These are phyloP conservation scores for Trichoderma atroviride DNA, from an alignment of 2,329 filamentous ascomycete genomes.

Conservation along the genomic window DNA sequence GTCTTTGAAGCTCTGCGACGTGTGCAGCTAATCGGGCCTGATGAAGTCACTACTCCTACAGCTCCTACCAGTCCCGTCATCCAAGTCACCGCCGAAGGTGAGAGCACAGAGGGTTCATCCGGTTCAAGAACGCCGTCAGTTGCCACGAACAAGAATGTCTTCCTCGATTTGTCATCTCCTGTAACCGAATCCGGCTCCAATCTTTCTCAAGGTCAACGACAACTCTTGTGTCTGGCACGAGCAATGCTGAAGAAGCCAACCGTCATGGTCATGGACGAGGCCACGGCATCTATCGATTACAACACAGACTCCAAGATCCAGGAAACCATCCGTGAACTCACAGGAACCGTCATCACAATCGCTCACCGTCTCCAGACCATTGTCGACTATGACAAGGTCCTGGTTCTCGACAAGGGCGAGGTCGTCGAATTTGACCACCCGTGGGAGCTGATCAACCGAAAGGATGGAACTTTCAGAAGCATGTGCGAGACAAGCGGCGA, in stretches of 20 bases:
- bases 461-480: slow-evolving; percentile 63
- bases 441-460: slow-evolving; percentile 73
- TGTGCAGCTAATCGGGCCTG: slow-evolving; percentile 79
- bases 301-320: slow-evolving; percentile 95
- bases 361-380: slow-evolving; percentile 95
- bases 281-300: slow-evolving; percentile 96
- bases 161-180: slow-evolving; percentile 79
- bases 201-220: slow-evolving; percentile 91
- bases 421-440: slow-evolving; percentile 93
- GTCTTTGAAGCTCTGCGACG: slow-evolving; percentile 84
- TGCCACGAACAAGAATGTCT: slow-evolving; percentile 88
- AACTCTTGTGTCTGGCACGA: slow-evolving; percentile 89
- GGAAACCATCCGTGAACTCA: slow-evolving; percentile 90
- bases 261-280: slow-evolving; percentile 98
- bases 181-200: slow-evolving; percentile 93
- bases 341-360: slow-evolving; percentile 93
- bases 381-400: slow-evolving; percentile 95
- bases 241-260: slow-evolving; percentile 89
- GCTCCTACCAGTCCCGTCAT: slow-evolving; percentile 34
- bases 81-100: slow-evolving; percentile 25
- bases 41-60: slow-evolving; percentile 47
- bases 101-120: slow-evolving; percentile 13
- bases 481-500: slow-evolving; percentile 70
- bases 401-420: slow-evolving; percentile 86
- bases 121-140: slow-evolving; percentile 38